Base-by-base conservation (phyloP, 352 stramenopile genomes). In the Phytophthora vignae region DNA sequence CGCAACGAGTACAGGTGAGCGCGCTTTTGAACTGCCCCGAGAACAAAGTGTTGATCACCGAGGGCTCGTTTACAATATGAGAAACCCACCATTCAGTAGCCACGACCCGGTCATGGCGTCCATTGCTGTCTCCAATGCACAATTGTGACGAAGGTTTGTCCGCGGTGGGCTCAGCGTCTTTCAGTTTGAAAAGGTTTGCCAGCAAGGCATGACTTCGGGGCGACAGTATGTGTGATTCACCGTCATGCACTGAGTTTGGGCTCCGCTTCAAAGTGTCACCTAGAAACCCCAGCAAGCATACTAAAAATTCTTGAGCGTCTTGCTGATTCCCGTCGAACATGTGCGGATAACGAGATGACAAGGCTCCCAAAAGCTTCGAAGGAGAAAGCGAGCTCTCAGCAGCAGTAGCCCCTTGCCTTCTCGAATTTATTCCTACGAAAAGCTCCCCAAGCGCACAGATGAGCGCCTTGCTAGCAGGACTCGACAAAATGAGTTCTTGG, bases 31-130 rank as follows among this genome's bases (percentile, higher is more conserved):
- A 99, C 78, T 99, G 98, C 0, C 98, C 98, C 14, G 86, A 96
- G 67, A 99, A 99, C 1, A 99, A 81, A 17, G 93, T 91, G 2
- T 98, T 97, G 54, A 99, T 90, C 17, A 99, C 93, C 12, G 91
- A 99, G 27, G 98, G 87, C 66, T 99, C 97, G 49, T 95, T 71
- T 50, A 97, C 85, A 22, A 99, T 83, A 73, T 99, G 96, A 52
- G 98, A 96, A 9, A 91, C 81, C 98, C 98, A 99, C 96, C 97
- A 99, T 67, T 99, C 98, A 42, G 98, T 90, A 27, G 98, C 98
- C 6, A 99, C 84, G 55, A 97, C 88, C 0, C 80, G 82, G 74
- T 99, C 97, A 2, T 91, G 87, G 5, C 96, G 85, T n/a, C 92
- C 95, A 68, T 99, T 88, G 52, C 90, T 98, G 79, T 99, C 97